A percentile compares a stretch with the other conserved stretches of the same genome.
These are phyloP conservation scores for Dactylellina sp. DNA, from an alignment of 2,329 filamentous ascomycete species.

Conservation along the genomic window DNA sequence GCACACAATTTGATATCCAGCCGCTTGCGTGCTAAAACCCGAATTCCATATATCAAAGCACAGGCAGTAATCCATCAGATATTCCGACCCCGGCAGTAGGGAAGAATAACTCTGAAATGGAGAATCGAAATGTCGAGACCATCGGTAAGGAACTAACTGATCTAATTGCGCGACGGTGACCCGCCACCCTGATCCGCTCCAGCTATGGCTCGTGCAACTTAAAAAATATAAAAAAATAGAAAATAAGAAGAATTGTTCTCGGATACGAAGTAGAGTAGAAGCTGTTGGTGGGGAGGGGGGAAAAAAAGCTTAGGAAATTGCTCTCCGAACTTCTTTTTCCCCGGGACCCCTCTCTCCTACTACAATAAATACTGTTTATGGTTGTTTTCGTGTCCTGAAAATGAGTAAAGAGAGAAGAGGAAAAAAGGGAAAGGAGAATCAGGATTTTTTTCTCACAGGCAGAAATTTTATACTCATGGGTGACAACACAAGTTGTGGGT, in stretches of 20 bases:
- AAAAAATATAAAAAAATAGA: not conserved
- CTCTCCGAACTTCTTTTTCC: not conserved
- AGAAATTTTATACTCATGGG: conserved; percentile 35
- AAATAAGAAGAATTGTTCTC: conserved; percentile 36
- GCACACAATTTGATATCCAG: no score
- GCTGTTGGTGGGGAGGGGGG: conserved; percentile 23
- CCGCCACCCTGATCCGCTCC: conserved; percentile 44
- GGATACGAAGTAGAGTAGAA: conserved; percentile 55
- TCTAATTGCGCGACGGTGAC: conserved; percentile 36
- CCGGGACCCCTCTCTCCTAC: no score
- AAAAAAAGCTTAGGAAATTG: not conserved
- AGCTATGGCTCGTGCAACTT: conserved; percentile 37
- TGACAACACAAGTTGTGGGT: conserved; percentile 23
- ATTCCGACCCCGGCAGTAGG: no score
- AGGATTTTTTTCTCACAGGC: not conserved
- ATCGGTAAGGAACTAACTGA: conserved; percentile 54
- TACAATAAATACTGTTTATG: conserved; percentile 52
- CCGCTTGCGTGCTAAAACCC: no score
- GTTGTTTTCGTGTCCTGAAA: conserved; percentile 43
- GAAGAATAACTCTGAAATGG: not conserved
- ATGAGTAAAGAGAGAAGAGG: conserved; percentile 47
- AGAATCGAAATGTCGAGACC: conserved; percentile 32
- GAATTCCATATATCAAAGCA: no score
- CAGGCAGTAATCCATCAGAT: no score
- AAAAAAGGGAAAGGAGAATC: conserved; percentile 18